These are phyloP conservation scores for Adenanthera pavonina DNA, from an alignment of 306 rosid genomes.

Conservation along the genomic window DNA sequence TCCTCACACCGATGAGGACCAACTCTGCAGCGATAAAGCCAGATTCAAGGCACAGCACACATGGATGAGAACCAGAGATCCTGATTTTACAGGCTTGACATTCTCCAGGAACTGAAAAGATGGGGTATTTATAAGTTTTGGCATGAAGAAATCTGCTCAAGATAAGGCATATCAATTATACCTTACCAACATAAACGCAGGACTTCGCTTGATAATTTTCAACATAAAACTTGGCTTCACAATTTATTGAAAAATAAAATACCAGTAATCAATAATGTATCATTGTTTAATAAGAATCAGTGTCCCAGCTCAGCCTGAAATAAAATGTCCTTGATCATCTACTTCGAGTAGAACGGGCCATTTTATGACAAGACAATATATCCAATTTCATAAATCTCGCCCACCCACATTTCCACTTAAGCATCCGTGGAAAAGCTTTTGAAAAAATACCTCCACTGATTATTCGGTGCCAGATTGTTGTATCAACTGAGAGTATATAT, in stretches of 20 bases:
- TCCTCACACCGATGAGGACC: conserved; percentile 32
- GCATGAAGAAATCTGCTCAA: background rate
- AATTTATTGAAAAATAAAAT: background rate
- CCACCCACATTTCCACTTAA: background rate
- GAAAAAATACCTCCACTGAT: conserved; percentile 54
- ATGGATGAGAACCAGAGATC: conserved; percentile 24
- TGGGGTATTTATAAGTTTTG: conserved; percentile 27
- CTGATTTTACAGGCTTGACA: conserved; percentile 43
- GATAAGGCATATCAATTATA: conserved; percentile 9
- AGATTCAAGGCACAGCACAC: conserved; percentile 21
- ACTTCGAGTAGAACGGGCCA: background rate
- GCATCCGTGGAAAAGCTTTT: conserved; percentile 19
- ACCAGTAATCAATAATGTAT: background rate
- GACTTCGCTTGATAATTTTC: background rate
- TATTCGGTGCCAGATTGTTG: conserved; percentile 69
- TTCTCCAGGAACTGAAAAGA: conserved; percentile 42
- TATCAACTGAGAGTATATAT: conserved; percentile 86
- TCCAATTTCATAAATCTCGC: conserved; percentile 19
- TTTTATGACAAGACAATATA: background rate
- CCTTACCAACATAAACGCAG: background rate
- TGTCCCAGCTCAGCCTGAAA: background rate
- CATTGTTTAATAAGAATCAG: background rate
- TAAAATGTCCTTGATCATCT: background rate
- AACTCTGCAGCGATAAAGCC: conserved; percentile 37
- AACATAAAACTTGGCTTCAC: conserved; percentile 13